phyloP scores from a whole-genome alignment of 2,329 filamentous ascomycete species.

The Lasiodiplodia gonubiensis region DNA sequence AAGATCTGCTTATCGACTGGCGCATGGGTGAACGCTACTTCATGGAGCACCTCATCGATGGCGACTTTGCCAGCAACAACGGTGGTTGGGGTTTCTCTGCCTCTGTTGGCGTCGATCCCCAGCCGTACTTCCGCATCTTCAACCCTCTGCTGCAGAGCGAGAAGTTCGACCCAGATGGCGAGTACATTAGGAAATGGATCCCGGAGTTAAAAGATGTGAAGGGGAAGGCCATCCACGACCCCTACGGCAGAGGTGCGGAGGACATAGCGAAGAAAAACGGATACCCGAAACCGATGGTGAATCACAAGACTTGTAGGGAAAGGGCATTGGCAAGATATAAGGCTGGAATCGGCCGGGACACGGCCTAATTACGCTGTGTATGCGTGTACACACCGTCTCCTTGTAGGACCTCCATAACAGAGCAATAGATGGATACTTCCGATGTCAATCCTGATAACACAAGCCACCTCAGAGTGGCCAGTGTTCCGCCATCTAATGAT shows the following conservation, averaged over 20 bases:
- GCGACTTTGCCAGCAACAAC: constrained; percentile 81
- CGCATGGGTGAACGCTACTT: constrained; percentile 81
- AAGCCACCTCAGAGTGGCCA: too few relatives aligned
- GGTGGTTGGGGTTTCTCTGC: constrained; percentile 71
- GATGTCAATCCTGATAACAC: background rate
- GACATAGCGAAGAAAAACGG: constrained; percentile 66
- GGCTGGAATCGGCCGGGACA: constrained; percentile 61
- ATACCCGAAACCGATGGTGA: constrained; percentile 77
- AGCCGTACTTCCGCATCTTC: constrained; percentile 91
- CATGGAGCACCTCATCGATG: constrained; percentile 80
- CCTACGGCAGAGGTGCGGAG: constrained; percentile 70
- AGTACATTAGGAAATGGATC: constrained; percentile 84
- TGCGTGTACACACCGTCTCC: background rate
- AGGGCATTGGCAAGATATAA: constrained; percentile 75
- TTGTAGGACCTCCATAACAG: background rate
- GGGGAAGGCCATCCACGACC: constrained; percentile 78
- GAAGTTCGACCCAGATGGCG: constrained; percentile 79
- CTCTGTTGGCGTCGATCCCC: constrained; percentile 77
- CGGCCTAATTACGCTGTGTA: constrained; percentile 39
- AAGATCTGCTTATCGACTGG: constrained; percentile 84
- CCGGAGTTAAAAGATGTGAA: constrained; percentile 70
- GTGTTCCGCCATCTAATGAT: too few relatives aligned
- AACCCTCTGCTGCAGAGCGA: constrained; percentile 85
- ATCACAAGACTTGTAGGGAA: constrained; percentile 72
- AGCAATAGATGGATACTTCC: background rate